Conservation (phyloP, 1,284 basidiomycete genomes). For the Trichosporon inkin region DNA sequence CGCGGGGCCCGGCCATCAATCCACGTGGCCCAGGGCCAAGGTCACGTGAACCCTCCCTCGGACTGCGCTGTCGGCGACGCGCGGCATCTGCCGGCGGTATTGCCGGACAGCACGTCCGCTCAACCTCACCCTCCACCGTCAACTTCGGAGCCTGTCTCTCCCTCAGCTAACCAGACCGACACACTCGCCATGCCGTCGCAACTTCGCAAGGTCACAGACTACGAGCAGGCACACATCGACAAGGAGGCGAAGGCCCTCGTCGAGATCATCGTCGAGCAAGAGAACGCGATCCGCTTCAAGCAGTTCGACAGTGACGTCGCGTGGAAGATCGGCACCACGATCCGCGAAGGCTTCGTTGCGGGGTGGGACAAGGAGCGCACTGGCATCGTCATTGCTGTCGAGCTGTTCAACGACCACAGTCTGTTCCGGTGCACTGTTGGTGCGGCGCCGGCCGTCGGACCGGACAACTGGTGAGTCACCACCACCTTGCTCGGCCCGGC, state of each 20-base stretch:
- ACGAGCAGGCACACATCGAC: not conserved
- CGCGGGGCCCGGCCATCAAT: too few relatives aligned
- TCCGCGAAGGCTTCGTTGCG: conserved; percentile 30
- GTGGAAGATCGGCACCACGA: conserved; percentile 31
- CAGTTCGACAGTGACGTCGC: conserved; percentile 31
- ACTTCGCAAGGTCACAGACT: not conserved
- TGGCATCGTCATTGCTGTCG: conserved; percentile 45
- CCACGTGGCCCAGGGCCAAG: too few relatives aligned
- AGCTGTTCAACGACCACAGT: conserved; percentile 40
- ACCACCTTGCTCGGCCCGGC: not conserved
- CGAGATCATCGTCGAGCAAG: conserved; percentile 23
- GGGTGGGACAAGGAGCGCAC: conserved; percentile 14
- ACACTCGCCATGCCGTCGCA: too few relatives aligned
- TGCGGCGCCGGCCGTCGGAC: conserved; percentile 31
- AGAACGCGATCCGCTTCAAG: conserved; percentile 24
- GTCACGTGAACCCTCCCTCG: too few relatives aligned
- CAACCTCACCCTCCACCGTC: too few relatives aligned
- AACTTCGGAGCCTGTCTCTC: not conserved
- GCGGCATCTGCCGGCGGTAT: conserved; percentile 4
- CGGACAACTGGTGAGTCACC: conserved; percentile 39
- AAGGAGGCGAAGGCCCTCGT: not conserved
- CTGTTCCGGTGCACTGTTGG: conserved; percentile 45
- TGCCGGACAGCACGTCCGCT: not conserved
- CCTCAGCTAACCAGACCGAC: not conserved
- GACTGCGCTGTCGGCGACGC: not conserved